Evolutionary conservation across 2,329 filamentous ascomycete species (phyloP).

Genomic region (Fusarium gaditjirri): DNA sequence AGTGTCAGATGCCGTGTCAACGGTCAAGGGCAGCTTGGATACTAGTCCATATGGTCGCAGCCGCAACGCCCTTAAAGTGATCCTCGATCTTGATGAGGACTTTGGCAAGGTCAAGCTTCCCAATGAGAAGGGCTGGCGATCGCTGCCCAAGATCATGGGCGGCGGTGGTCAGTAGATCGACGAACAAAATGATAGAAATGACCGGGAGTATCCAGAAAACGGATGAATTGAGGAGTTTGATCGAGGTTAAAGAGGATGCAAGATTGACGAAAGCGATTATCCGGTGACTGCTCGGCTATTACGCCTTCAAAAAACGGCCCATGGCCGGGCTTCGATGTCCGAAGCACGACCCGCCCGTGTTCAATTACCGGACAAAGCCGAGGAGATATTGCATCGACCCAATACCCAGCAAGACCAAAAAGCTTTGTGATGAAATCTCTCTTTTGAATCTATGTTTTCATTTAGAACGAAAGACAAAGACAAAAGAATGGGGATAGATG

Average conservation of each 20-base stretch:
- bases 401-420: background rate
- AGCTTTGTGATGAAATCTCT: background rate
- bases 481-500: conserved; percentile 14
- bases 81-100: conserved; percentile 92
- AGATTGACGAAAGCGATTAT: conserved; percentile 22
- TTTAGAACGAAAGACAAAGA: conserved; percentile 19
- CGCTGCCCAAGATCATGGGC: conserved; percentile 61
- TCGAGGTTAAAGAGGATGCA: conserved; percentile 17
- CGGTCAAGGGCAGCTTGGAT: conserved; percentile 46
- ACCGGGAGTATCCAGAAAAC: background rate
- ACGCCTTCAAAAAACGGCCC: conserved; percentile 10
- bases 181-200: conserved; percentile 3
- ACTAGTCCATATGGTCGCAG: conserved; percentile 69
- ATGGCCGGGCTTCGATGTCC: conserved; percentile 33
- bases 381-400: conserved; percentile 7
- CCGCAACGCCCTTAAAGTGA: conserved; percentile 93
- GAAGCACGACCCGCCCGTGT: conserved; percentile 20
- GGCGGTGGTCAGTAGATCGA: conserved; percentile 48
- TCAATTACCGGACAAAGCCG: conserved; percentile 31
- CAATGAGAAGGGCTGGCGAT: conserved; percentile 63
- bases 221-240: background rate
- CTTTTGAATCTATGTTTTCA: conserved; percentile 29
- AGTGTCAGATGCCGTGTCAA: conserved; percentile 70
- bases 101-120: conserved; percentile 81
- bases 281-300: conserved; percentile 41